A percentile compares a stretch with the other conserved stretches of the same genome.
Conservation (phyloP, 371 early-diverging fungal genomes). For the Choanephora cucurbitarum region DNA sequence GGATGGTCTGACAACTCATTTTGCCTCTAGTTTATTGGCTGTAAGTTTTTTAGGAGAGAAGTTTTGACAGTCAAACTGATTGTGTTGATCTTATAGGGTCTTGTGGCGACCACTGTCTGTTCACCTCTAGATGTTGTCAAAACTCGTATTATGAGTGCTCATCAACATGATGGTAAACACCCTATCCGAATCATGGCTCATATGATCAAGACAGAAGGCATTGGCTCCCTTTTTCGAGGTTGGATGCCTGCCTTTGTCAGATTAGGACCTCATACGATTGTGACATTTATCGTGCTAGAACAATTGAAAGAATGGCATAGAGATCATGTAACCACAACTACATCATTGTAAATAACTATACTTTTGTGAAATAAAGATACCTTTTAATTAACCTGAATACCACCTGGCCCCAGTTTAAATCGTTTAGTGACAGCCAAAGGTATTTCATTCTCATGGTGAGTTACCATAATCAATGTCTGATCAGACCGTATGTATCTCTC, state of each 20-base stretch:
- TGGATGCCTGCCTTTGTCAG: constrained; percentile 69
- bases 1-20: constrained; percentile 65
- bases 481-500: constrained; percentile 46
- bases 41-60: constrained; percentile 37
- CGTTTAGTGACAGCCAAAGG: constrained; percentile 43
- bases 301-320: constrained; percentile 53
- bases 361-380: constrained; percentile 4
- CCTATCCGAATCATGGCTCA: constrained; percentile 51
- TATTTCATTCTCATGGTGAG: constrained; percentile 66
- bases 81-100: constrained; percentile 46
- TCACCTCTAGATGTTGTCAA: constrained; percentile 75
- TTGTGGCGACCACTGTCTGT: constrained; percentile 71
- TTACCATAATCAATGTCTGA: constrained; percentile 61
- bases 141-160: constrained; percentile 68
- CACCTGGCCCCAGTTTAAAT: constrained; percentile 35
- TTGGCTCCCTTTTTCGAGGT: constrained; percentile 70
- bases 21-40: constrained; percentile 65
- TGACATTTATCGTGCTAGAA: constrained; percentile 70
- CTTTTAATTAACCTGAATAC: constrained; percentile 21
- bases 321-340: not conserved
- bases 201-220: constrained; percentile 64
- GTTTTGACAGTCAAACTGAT: too few species aligned
- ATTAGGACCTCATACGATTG: constrained; percentile 70
- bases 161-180: constrained; percentile 23
- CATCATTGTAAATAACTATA: too few species aligned